phyloP scores from a whole-genome alignment of 148 eudicot species.

The Rhododendron kiyosumense region DNA sequence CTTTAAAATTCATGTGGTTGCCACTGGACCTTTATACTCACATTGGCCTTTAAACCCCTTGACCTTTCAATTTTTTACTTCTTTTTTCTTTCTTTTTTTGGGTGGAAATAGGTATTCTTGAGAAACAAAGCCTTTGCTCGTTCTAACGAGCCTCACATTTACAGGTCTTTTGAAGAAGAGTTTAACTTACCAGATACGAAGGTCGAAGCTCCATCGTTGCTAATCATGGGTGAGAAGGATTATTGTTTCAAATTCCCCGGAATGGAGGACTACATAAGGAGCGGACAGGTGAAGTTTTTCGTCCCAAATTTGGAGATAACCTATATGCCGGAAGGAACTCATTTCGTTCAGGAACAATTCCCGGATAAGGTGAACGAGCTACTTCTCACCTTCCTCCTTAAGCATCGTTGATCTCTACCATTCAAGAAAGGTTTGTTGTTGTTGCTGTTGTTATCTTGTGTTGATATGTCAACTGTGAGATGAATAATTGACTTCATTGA shows the following conservation, averaged over 20 bases:
- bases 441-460: not conserved
- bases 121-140: not conserved
- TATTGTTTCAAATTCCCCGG: constrained; percentile 32
- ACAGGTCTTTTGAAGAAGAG: constrained; percentile 2
- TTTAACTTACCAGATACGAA: constrained; percentile 12
- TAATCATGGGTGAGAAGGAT: constrained; percentile 29
- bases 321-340: constrained; percentile 31
- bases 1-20: no score
- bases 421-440: not conserved
- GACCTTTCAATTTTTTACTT: not conserved
- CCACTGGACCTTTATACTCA: not conserved
- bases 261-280: constrained; percentile 25
- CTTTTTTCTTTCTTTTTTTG: no score
- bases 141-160: not conserved
- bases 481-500: not conserved
- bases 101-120: not conserved
- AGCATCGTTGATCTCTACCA: constrained; percentile 15
- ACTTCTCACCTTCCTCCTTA: constrained; percentile 23
- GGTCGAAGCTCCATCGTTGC: constrained; percentile 28
- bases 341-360: constrained; percentile 39
- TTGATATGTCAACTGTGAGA: not conserved
- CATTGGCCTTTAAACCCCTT: not conserved
- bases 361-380: constrained; percentile 28
- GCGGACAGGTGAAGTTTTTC: constrained; percentile 19
- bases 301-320: constrained; percentile 25